Conservation (phyloP, 1,139 yeast genomes). For the Yarrowia galli region DNA sequence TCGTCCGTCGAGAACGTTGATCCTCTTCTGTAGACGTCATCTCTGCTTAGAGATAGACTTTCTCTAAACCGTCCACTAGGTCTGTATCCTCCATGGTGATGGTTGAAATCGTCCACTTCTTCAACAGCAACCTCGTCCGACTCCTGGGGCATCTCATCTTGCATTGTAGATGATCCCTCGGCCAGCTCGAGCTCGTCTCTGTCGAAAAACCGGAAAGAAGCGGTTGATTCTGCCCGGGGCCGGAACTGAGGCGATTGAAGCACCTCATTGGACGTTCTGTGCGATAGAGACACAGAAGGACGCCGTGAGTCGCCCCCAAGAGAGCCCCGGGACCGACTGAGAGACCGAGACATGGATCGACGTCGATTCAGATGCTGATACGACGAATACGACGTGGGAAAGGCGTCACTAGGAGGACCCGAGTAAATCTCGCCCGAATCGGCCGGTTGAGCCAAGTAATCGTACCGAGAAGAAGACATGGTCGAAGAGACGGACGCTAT, state of each 20-base stretch:
- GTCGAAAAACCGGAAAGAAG: slow-evolving; percentile 75
- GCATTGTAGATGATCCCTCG: slow-evolving; percentile 81
- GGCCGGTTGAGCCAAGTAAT: slow-evolving; percentile 41
- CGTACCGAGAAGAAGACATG: slow-evolving; percentile 30
- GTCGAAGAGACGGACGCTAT: slow-evolving; percentile 20
- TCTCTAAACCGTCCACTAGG: slow-evolving; percentile 41
- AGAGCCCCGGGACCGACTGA: slow-evolving; percentile 23
- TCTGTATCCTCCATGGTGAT: slow-evolving; percentile 40
- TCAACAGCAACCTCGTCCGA: slow-evolving; percentile 51
- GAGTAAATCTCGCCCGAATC: slow-evolving; percentile 74
- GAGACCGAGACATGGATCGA: slow-evolving; percentile 41
- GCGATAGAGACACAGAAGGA: slow-evolving; percentile 10
- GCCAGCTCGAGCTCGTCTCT: slow-evolving; percentile 84
- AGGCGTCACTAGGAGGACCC: slow-evolving; percentile 87
- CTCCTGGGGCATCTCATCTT: slow-evolving; percentile 54
- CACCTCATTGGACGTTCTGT: slow-evolving; percentile 12
- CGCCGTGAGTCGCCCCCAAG: slow-evolving; percentile 32
- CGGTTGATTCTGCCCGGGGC: slow-evolving; percentile 47
- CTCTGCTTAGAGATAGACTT: slow-evolving; percentile 4
- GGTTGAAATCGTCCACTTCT: slow-evolving; percentile 43
- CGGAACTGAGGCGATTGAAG: slow-evolving; percentile 42
- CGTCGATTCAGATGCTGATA: slow-evolving; percentile 75
- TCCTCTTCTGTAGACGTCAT: slow-evolving; percentile 21
- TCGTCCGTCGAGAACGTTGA: slow-evolving; percentile 16
- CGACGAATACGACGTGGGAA: slow-evolving; percentile 88